phyloP scores from a whole-genome alignment of 352 stramenopile genomes.

The Thraustotheca clavata region DNA sequence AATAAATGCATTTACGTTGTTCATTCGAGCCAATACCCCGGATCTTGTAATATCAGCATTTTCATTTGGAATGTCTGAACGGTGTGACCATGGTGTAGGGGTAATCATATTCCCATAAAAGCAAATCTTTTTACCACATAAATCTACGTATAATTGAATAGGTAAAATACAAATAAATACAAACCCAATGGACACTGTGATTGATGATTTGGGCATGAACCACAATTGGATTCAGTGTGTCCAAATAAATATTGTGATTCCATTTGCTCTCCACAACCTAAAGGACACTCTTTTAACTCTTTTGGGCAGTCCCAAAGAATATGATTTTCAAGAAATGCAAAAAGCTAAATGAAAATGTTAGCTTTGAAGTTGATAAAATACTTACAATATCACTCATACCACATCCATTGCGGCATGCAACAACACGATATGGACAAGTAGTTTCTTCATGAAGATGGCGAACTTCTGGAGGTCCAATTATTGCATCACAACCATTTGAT shows the following conservation, averaged over 20 bases:
- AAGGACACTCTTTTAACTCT: conserved; percentile 35
- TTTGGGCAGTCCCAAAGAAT: conserved; percentile 59
- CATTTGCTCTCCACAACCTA: conserved; percentile 19
- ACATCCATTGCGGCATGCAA: conserved; percentile 47
- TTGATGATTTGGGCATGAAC: conserved; percentile 35
- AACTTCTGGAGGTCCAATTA: conserved; percentile 30
- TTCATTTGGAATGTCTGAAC: not conserved
- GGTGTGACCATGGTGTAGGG: not conserved
- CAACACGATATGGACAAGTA: conserved; percentile 44
- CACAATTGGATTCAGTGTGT: conserved; percentile 36
- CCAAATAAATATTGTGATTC: conserved; percentile 32
- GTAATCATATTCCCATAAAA: conserved; percentile 25
- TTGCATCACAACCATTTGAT: conserved; percentile 34
- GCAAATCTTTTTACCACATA: conserved; percentile 55
- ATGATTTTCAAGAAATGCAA: conserved; percentile 45
- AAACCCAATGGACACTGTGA: conserved; percentile 31
- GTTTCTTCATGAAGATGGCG: conserved; percentile 45
- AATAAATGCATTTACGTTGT: not conserved
- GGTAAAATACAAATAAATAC: not conserved
- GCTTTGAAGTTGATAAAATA: not conserved
- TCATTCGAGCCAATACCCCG: not conserved
- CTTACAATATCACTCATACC: conserved; percentile 22
- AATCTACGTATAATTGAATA: conserved; percentile 12
- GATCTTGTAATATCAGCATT: not conserved
- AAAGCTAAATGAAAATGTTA: not conserved